Evolutionary conservation across 2,329 filamentous ascomycete genomes (phyloP).

Genomic region (Talaromyces sp.): DNA sequence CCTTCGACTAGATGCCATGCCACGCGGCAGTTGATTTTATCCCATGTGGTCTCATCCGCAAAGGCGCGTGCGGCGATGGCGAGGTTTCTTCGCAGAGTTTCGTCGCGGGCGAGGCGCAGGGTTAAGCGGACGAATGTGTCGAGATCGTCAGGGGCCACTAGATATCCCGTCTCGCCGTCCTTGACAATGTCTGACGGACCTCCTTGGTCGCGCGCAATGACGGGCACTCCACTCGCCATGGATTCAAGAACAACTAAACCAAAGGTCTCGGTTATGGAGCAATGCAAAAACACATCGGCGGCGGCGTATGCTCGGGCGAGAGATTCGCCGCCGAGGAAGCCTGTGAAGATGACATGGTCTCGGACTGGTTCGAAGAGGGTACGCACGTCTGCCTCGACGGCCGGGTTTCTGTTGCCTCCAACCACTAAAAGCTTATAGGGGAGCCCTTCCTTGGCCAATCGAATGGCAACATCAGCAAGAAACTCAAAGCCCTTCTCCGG

Average conservation of each 20-base stretch:
- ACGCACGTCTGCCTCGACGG: constrained; percentile 59
- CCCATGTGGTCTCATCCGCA: constrained; percentile 64
- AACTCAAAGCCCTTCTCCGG: constrained; percentile 70
- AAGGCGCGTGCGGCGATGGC: constrained; percentile 47
- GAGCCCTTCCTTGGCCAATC: constrained; percentile 53
- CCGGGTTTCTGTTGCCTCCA: constrained; percentile 62
- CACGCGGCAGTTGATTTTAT: constrained; percentile 66
- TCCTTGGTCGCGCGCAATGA: constrained; percentile 65
- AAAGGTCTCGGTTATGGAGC: constrained; percentile 68
- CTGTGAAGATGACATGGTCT: constrained; percentile 61
- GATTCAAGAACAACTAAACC: constrained; percentile 66
- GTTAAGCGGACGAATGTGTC: constrained; percentile 55
- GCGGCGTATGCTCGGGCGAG: constrained; percentile 65
- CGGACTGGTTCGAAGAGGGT: constrained; percentile 54
- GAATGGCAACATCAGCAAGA: constrained; percentile 52
- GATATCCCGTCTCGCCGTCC: constrained; percentile 56
- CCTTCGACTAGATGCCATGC: constrained; percentile 58
- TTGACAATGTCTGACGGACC: constrained; percentile 64
- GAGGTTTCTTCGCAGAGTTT: constrained; percentile 43
- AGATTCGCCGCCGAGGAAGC: constrained; percentile 57
- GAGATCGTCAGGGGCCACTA: constrained; percentile 58
- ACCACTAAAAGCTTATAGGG: constrained; percentile 63
- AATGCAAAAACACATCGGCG: constrained; percentile 67
- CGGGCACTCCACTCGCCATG: constrained; percentile 66
- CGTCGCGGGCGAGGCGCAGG: constrained; percentile 46